A percentile compares a stretch with the other conserved stretches of the same genome.
Evolutionary conservation across 148 eudicot species (phyloP).

Genomic region (Amaranthus cruentus): DNA sequence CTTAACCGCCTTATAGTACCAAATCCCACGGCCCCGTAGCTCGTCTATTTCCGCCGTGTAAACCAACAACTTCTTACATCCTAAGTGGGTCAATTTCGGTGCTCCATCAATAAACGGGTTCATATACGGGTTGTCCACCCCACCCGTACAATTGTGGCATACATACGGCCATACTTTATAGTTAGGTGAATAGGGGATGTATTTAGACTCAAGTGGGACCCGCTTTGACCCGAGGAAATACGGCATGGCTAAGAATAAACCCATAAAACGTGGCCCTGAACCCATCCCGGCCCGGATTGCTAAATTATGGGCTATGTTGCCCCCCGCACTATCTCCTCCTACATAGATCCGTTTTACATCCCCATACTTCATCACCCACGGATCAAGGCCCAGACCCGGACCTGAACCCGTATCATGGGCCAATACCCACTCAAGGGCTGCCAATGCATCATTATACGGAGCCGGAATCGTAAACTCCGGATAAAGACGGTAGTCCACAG

Average conservation of each 20-base stretch:
- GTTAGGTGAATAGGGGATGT: neutral
- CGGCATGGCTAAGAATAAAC: conserved; percentile 41
- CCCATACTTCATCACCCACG: conserved; percentile 34
- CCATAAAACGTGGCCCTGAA: conserved; percentile 19
- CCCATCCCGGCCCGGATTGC: conserved; percentile 34
- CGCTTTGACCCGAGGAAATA: conserved; percentile 38
- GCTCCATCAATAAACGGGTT: conserved; percentile 38
- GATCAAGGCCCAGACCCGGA: conserved; percentile 23
- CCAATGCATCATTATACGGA: conserved; percentile 39
- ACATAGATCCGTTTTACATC: conserved; percentile 32
- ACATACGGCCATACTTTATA: conserved; percentile 44
- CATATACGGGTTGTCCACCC: conserved; percentile 34
- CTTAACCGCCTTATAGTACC: conserved; percentile 26
- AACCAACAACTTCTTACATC: conserved; percentile 39
- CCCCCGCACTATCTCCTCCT: conserved; percentile 60
- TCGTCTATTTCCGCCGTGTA: conserved; percentile 43
- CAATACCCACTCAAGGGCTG: conserved; percentile 33
- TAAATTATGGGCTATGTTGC: conserved; percentile 46
- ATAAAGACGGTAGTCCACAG: conserved; percentile 36
- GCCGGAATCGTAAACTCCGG: conserved; percentile 37
- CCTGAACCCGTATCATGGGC: conserved; percentile 24
- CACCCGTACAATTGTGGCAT: conserved; percentile 24
- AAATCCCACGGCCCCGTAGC: conserved; percentile 26
- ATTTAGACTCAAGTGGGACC: conserved; percentile 21
- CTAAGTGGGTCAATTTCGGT: conserved; percentile 23